Base-by-base conservation (phyloP, 768 basidiomycete genomes). In the Sutorius australiensis region DNA sequence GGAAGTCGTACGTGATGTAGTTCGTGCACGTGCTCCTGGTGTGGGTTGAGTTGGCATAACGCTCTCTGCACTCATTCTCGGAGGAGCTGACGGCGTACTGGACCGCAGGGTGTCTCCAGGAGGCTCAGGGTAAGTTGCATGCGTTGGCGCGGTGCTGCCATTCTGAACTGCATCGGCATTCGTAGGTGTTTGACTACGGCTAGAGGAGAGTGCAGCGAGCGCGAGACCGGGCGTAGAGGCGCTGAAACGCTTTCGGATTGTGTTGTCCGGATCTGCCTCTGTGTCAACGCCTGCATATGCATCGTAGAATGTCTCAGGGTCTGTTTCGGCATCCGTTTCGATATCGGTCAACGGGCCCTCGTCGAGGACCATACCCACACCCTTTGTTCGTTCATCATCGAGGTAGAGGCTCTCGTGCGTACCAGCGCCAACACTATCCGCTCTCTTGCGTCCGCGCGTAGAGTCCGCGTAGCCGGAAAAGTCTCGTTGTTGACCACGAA, bases 311-410 rank as follows among this genome's bases (percentile, higher is more conserved):
- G 70, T 69, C 63, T 81, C 64, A 0, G 54, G 45, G 12, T 75
- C 75, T 30, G 59, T 63, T 33, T 75, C 74, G n/a, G 56, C 61
- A 41, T 72, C 86, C 27, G 72, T 77, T 27, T 90, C 89, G 19
- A 89, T 65, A 69, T 92, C 91, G 9, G 88, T 90, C 44, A 81
- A 73, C 9, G 89, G 89, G 51, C 69, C 72, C 66, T 92, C 90
- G 63, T 93, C 89, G 53, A 90, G 63, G 33, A 92, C 87, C 61
- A 78, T 78, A 12, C 72, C 80, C 17, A 72, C 69, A 39, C 73
- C 73, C 24, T 66, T 65, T 27, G 73, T 73, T 28, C 69, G 71
- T 27, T 81, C 80, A 41, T 89, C 79, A 55, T 90, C 87, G 48
- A 92, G 72, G 58, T 81, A 82, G 48, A 90, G 69, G 60, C 89